Evolutionary conservation across 2,329 filamentous ascomycete species (phyloP).

Genomic region (Xylaria sp.): DNA sequence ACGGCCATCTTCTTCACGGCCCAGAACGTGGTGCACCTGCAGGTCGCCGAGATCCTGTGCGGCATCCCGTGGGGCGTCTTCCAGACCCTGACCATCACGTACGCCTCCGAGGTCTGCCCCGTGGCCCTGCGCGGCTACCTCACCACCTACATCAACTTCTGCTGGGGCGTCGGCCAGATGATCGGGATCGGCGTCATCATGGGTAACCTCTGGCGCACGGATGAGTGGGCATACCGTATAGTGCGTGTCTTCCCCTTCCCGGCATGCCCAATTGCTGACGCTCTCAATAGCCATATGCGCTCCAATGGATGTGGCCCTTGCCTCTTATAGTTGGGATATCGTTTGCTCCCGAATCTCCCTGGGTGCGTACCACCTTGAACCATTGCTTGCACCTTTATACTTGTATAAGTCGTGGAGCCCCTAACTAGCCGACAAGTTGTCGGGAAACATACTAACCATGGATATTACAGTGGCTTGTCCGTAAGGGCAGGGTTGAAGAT

Average conservation of each 20-base stretch:
- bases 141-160: constrained; percentile 76
- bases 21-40: constrained; percentile 58
- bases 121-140: constrained; percentile 68
- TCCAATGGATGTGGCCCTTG: constrained; percentile 80
- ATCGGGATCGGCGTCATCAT: constrained; percentile 75
- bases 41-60: constrained; percentile 64
- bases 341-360: constrained; percentile 71
- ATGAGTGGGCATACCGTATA: constrained; percentile 68
- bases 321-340: constrained; percentile 67
- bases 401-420: neutral
- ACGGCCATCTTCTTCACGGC: constrained; percentile 69
- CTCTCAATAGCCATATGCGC: constrained; percentile 57
- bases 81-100: constrained; percentile 63
- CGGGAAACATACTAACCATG: neutral
- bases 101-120: constrained; percentile 73
- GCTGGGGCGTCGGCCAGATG: constrained; percentile 76
- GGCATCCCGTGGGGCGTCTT: constrained; percentile 66
- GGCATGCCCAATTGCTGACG: constrained; percentile 10
- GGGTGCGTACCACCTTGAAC: constrained; percentile 30
- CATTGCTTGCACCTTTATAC: neutral
- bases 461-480: constrained; percentile 64
- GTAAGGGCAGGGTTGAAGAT: constrained; percentile 64
- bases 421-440: neutral
- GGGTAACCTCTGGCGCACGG: constrained; percentile 64
- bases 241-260: constrained; percentile 16